Evolutionary conservation across 345 rosid genomes (phyloP).

Genomic region (Erucastrum elatum): DNA sequence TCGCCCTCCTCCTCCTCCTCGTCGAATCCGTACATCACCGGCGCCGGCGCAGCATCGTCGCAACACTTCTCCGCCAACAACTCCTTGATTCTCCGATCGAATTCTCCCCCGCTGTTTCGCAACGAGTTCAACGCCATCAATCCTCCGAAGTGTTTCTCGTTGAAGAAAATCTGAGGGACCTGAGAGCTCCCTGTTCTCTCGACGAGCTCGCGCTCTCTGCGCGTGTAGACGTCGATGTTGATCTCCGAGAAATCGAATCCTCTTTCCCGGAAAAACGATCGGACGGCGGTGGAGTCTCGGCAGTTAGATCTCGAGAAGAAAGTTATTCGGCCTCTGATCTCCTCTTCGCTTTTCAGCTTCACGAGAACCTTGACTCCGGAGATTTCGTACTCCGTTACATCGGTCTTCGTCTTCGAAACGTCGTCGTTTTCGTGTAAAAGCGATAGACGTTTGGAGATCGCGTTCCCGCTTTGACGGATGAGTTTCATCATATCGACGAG

Average conservation of each 20-base stretch:
- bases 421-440: conserved; percentile 34
- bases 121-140: conserved; percentile 74
- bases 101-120: conserved; percentile 69
- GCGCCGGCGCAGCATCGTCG: conserved; percentile 60
- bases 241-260: conserved; percentile 71
- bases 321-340: conserved; percentile 56
- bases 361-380: conserved; percentile 78
- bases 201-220: conserved; percentile 59
- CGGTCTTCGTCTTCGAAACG: conserved; percentile 8
- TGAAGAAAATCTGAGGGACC: conserved; percentile 90
- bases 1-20: conserved; percentile 19
- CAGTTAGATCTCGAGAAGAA: conserved; percentile 83
- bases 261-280: conserved; percentile 57
- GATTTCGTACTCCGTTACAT: conserved; percentile 67
- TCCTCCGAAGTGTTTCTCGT: conserved; percentile 78
- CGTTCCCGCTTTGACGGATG: conserved; percentile 65
- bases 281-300: conserved; percentile 76
- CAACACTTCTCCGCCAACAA: conserved; percentile 53
- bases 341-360: conserved; percentile 49
- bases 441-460: conserved; percentile 54
- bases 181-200: conserved; percentile 59
- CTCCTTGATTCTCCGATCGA: conserved; percentile 59
- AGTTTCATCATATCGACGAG: conserved; percentile 49
- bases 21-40: conserved; percentile 66
- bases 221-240: conserved; percentile 74